phyloP scores from a whole-genome alignment of 805 yeast species.

The Metschnikowia lachancei region DNA sequence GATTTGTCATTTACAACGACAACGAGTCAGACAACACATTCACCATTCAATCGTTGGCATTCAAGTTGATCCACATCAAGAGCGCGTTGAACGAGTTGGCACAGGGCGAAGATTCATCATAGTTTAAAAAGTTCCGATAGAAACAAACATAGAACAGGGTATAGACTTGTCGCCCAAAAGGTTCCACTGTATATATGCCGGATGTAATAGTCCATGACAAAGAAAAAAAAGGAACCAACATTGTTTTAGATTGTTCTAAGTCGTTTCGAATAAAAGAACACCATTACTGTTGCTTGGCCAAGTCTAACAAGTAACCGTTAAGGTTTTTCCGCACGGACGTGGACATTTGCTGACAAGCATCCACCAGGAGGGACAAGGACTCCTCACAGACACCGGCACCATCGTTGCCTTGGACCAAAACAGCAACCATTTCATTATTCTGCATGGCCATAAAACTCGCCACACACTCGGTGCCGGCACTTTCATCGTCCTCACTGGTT shows the following conservation, averaged over 20 bases:
- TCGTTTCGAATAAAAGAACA: no score
- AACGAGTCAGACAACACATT: constrained; percentile 22
- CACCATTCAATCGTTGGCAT: constrained; percentile 29
- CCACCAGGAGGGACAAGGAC: constrained; percentile 29
- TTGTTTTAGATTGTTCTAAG: no score
- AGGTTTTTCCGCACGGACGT: constrained; percentile 42
- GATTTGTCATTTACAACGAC: constrained; percentile 33
- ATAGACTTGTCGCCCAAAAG: no score
- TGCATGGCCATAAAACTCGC: constrained; percentile 55
- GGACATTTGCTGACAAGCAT: constrained; percentile 46
- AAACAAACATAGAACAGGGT: no score
- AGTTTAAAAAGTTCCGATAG: constrained; percentile 17
- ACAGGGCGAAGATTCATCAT: constrained; percentile 21
- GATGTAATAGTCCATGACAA: background rate
- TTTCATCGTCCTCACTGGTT: constrained; percentile 2
- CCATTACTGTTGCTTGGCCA: constrained; percentile 6
- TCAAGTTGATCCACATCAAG: constrained; percentile 35
- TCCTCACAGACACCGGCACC: constrained; percentile 25
- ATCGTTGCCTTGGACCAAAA: constrained; percentile 45
- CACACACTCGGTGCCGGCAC: constrained; percentile 23
- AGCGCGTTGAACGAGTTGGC: constrained; percentile 36
- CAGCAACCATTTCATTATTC: constrained; percentile 56
- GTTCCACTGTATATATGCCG: no score
- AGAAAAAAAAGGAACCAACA: background rate
- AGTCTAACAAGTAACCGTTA: constrained; percentile 40